phyloP scores from a whole-genome alignment of 1,139 yeast species.

The Lizanozyma gosingica region DNA sequence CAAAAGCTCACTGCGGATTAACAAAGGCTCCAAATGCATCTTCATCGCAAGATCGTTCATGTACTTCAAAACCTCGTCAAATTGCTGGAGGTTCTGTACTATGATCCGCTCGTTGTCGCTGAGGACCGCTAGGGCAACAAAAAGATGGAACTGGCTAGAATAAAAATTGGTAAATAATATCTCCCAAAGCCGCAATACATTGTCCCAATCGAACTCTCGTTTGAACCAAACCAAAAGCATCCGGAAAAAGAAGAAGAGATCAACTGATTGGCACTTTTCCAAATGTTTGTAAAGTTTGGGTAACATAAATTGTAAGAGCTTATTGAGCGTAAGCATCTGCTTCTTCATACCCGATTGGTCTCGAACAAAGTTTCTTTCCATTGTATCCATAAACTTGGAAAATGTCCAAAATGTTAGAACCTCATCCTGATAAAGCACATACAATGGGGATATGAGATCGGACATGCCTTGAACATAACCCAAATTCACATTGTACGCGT shows the following conservation, averaged over 20 bases:
- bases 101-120: conserved; percentile 81
- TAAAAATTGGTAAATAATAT: conserved; percentile 82
- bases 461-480: conserved; percentile 99
- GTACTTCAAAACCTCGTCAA: conserved; percentile 88
- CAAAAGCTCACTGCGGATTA: conserved; percentile 73
- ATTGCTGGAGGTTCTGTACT: conserved; percentile 59
- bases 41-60: conserved; percentile 83
- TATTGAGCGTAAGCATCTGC: conserved; percentile 77
- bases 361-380: conserved; percentile 89
- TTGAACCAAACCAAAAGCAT: conserved; percentile 95
- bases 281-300: conserved; percentile 79
- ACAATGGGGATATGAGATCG: conserved; percentile 81
- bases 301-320: conserved; percentile 77
- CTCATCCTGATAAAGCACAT: conserved; percentile 72
- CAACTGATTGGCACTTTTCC: conserved; percentile 79
- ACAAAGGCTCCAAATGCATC: conserved; percentile 62
- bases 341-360: conserved; percentile 90
- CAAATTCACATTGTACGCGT: conserved; percentile 70
- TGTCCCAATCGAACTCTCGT: conserved; percentile 79
- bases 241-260: conserved; percentile 86
- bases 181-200: conserved; percentile 81
- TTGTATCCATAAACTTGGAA: conserved; percentile 79
- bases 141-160: conserved; percentile 78
- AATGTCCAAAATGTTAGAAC: conserved; percentile 83
- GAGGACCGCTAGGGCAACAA: conserved; percentile 77